phyloP scores from a whole-genome alignment of 2,329 filamentous ascomycete genomes.

The Diaporthe sp. region DNA sequence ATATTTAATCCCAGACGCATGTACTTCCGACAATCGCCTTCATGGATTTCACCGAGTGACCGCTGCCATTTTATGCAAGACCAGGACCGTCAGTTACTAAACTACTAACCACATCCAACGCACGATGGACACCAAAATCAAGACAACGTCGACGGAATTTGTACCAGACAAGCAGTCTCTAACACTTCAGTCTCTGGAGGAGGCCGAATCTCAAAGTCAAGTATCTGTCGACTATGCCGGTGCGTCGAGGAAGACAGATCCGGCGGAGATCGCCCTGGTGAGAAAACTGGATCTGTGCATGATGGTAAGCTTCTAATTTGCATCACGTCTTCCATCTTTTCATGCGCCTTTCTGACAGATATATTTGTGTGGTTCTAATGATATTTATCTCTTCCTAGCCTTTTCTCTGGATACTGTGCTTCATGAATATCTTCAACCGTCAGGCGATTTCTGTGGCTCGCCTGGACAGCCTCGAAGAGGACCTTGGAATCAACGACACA shows the following conservation, averaged over 20 bases:
- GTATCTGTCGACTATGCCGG: conserved; percentile 29
- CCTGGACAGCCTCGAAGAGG: conserved; percentile 4
- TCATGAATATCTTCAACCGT: conserved; percentile 21
- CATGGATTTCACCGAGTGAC: fast-evolving
- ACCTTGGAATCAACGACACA: conserved; percentile 18
- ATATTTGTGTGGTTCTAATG: too few species aligned
- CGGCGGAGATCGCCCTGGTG: conserved; percentile 32
- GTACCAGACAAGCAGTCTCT: neutral
- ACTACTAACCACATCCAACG: neutral
- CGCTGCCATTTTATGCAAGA: neutral
- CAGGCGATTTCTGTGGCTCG: conserved; percentile 25
- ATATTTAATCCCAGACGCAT: neutral
- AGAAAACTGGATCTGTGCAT: conserved; percentile 26
- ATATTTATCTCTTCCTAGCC: neutral
- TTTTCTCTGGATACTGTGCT: conserved; percentile 29
- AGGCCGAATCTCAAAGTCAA: neutral
- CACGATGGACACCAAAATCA: neutral
- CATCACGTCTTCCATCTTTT: neutral
- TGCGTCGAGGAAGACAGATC: conserved; percentile 28
- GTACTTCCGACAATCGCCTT: too few species aligned
- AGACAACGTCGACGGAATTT: neutral
- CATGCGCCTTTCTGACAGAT: too few species aligned
- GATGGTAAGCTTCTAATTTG: conserved; percentile 4
- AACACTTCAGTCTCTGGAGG: neutral
- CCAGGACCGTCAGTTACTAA: too few species aligned